These are phyloP conservation scores for Trichosanthes cucumerina DNA, from an alignment of 306 rosid species.

Conservation along the genomic window DNA sequence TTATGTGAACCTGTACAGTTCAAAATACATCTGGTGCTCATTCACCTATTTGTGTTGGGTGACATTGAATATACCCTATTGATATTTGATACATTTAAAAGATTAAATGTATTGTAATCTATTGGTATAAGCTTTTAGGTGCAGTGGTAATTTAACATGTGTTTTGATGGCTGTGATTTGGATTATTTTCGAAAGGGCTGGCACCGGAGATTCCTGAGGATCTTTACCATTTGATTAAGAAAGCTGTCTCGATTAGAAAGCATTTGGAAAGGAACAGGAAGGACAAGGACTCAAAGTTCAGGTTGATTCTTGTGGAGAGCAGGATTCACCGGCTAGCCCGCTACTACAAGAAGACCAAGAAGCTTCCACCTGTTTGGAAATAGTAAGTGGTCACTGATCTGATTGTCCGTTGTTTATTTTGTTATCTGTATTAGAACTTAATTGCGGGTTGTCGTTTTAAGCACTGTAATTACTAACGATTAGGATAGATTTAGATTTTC, in stretches of 20 bases:
- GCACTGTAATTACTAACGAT: not conserved
- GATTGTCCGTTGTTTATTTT: not conserved
- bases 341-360: constrained; percentile 78
- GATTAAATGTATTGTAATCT: not conserved
- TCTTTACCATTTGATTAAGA: constrained; percentile 26
- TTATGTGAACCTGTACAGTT: not conserved
- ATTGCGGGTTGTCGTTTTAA: not conserved
- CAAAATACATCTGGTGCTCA: not conserved
- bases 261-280: constrained; percentile 57
- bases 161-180: not conserved
- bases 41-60: not conserved
- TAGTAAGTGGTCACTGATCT: constrained; percentile 32
- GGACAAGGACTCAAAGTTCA: constrained; percentile 36
- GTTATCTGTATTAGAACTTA: not conserved
- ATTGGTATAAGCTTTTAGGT: not conserved
- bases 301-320: constrained; percentile 73
- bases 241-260: constrained; percentile 56
- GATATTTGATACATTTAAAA: not conserved
- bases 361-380: constrained; percentile 78
- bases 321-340: constrained; percentile 75
- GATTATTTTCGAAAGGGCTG: constrained; percentile 23
- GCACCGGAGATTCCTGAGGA: constrained; percentile 81
- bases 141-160: not conserved
- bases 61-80: not conserved
- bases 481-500: not conserved